Evolutionary conservation across 176 grass and related monocot species (phyloP), one percentile per base, ranked within the genome.

Genomic region (Hyparrhenia diplandra): DNA sequence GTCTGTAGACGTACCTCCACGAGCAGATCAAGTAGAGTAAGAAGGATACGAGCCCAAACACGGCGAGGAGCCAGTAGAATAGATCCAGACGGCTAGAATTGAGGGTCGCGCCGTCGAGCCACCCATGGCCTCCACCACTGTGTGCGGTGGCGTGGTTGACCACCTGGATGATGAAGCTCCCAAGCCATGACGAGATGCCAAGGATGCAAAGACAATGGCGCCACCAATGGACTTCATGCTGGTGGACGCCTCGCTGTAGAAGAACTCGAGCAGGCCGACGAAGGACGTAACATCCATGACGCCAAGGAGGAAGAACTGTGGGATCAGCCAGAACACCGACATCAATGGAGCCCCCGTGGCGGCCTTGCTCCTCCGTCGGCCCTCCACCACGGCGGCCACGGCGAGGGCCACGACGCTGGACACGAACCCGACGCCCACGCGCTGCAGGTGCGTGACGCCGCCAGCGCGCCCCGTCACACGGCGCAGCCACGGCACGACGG

Each of bases 201-300:
- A 91, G 68, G 51, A 90, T 59, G 69, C 88, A 75, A 65, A 94
- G 75, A 88, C 85, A 20, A 94, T 41, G 29, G 89, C 77, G 46
- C 89, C 76, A 6, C 88, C 94, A 8, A 91, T 77, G 18, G 94
- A 93, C 76, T 91, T 86, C 94, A 97, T 93, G 13, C 77, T 51
- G 0, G n/a, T 40, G 4, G 94, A 88, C 8, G 88, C 91, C 70
- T 97, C 86, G 49, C 81, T 91, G 82, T 84, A 91, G 80, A 97
- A 93, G 89, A 93, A 97, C 89, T 97, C 94, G 12, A 93, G 82
- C 47, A 93, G 71, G 25, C 94, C 94, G 2, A 87, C 89, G 51
- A 93, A 82, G 11, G 94, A 87, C 51, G 90, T 92, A 27, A 93
- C 82, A 65, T 93, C 94, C 31, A 83, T 77, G 1, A 89, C 78